Percentiles rank a stretch among this genome's conserved stretches.
These are phyloP conservation scores for Wickerhamiella cacticola DNA, from an alignment of 805 yeast species.

Conservation along the genomic window DNA sequence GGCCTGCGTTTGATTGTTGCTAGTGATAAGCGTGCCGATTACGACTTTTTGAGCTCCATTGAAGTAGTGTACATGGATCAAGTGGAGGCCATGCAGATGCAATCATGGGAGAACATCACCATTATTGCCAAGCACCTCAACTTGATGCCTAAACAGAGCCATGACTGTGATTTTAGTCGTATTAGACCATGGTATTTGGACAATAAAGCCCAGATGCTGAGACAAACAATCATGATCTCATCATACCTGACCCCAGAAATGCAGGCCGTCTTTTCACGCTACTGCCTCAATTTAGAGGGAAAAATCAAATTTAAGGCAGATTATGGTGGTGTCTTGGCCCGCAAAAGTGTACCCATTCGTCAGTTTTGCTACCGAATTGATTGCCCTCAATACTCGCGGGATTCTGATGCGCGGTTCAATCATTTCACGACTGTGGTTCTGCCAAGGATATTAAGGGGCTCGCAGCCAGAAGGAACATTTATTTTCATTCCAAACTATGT, in stretches of 20 bases:
- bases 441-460: constrained; percentile 54
- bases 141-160: constrained; percentile 64
- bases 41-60: constrained; percentile 78
- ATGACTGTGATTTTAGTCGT: constrained; percentile 79
- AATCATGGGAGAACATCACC: constrained; percentile 77
- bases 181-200: constrained; percentile 88
- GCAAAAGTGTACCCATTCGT: constrained; percentile 49
- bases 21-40: constrained; percentile 44
- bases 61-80: constrained; percentile 73
- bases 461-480: constrained; percentile 60
- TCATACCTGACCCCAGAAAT: constrained; percentile 72
- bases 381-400: constrained; percentile 41
- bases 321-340: constrained; percentile 45
- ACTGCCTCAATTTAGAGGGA: constrained; percentile 31
- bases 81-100: constrained; percentile 78
- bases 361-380: constrained; percentile 57
- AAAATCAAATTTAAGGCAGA: constrained; percentile 31
- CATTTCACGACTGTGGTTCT: constrained; percentile 61
- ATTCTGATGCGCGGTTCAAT: constrained; percentile 74
- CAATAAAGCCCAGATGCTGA: constrained; percentile 55
- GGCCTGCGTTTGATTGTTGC: constrained; percentile 75
- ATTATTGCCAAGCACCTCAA: constrained; percentile 60
- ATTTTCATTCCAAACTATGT: constrained; percentile 76
- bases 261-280: constrained; percentile 41
- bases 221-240: constrained; percentile 71